These are phyloP conservation scores for Stenocarpella maydis DNA, from an alignment of 2,329 filamentous ascomycete species.

Conservation along the genomic window DNA sequence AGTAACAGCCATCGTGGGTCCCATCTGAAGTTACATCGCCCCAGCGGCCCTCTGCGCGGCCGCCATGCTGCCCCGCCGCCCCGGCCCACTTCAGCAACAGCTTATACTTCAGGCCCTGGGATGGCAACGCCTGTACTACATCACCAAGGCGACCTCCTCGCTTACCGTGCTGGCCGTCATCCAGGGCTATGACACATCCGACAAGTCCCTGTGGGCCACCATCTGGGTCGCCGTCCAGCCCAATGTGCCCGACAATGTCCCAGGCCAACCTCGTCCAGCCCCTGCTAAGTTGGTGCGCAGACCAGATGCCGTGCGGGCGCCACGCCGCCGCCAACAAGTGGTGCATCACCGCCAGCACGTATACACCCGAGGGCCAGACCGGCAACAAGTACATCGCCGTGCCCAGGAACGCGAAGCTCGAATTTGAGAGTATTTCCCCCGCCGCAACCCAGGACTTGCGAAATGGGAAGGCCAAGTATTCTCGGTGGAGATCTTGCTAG, in stretches of 20 bases:
- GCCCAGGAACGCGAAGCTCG: slow-evolving; percentile 20
- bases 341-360: slow-evolving; percentile 33
- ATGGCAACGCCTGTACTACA: slow-evolving; percentile 27
- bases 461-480: no score
- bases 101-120: slow-evolving; percentile 33
- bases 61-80: not conserved
- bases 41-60: not conserved
- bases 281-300: slow-evolving; percentile 33
- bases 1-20: not conserved
- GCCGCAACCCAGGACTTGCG: no score
- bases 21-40: not conserved
- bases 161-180: slow-evolving; percentile 19
- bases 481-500: not conserved
- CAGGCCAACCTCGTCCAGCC: slow-evolving; percentile 34
- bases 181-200: slow-evolving; percentile 16
- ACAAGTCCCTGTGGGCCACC: slow-evolving; percentile 21
- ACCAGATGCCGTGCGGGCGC: slow-evolving; percentile 27
- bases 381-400: slow-evolving; percentile 24
- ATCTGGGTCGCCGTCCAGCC: slow-evolving; percentile 34
- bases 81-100: slow-evolving; percentile 29
- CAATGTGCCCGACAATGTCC: slow-evolving; percentile 26
- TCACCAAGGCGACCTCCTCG: slow-evolving; percentile 34
- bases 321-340: slow-evolving; percentile 12
- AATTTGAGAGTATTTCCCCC: slow-evolving; percentile 26
- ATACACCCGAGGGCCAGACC: slow-evolving; percentile 27